Conservation (phyloP, 2,329 filamentous ascomycete genomes). For the Fusarium illudens region DNA sequence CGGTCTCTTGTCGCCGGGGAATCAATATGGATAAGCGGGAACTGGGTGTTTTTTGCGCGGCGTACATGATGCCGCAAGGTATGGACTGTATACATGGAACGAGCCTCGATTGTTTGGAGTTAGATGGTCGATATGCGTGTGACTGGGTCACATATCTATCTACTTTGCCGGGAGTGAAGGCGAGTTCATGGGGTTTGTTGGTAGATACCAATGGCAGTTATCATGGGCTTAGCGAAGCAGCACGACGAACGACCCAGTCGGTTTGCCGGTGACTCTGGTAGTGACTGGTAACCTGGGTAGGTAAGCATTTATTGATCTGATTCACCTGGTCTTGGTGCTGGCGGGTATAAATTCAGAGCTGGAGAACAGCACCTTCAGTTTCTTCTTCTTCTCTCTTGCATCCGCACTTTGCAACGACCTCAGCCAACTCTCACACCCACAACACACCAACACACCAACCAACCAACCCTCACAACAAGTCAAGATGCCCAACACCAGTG, state of each 20-base stretch:
- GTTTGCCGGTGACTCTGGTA: background rate
- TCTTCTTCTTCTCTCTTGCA: background rate
- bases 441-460: background rate
- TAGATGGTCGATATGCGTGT: background rate
- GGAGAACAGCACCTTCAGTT: background rate
- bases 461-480: background rate
- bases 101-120: background rate
- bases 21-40: constrained; percentile 12
- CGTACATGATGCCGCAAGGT: background rate
- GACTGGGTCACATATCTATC: background rate
- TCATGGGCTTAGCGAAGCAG: background rate
- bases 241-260: background rate
- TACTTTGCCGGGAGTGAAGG: background rate
- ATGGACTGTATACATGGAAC: constrained; percentile 4
- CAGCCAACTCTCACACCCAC: background rate
- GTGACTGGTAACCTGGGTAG: background rate
- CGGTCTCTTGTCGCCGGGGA: background rate
- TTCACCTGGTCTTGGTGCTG: background rate
- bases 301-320: background rate
- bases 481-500: constrained; percentile 34
- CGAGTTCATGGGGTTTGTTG: background rate
- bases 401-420: background rate
- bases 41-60: background rate
- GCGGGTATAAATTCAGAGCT: background rate
- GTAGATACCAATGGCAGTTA: background rate